These are phyloP conservation scores for Coffea canephora DNA, from an alignment of 257 asterid genomes.

Conservation along the genomic window DNA sequence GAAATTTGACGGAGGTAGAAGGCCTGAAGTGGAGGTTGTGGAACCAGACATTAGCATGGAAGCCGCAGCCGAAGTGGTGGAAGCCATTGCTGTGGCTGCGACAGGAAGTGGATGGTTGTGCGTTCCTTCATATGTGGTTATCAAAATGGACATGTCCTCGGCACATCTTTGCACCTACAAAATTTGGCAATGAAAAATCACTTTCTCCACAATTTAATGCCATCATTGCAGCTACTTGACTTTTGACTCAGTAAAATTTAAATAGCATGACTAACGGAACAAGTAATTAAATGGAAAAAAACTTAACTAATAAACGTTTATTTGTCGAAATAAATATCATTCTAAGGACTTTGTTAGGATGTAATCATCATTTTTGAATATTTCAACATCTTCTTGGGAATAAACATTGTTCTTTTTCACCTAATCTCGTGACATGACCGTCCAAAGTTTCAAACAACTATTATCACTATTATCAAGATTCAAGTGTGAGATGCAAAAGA, in stretches of 20 bases:
- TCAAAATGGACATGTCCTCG: constrained; percentile 78
- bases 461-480: neutral
- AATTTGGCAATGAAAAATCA: neutral
- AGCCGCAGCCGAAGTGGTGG: constrained; percentile 95
- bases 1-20: constrained; percentile 15
- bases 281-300: neutral
- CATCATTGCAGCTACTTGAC: neutral
- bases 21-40: constrained; percentile 44
- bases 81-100: constrained; percentile 91
- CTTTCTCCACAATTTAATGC: neutral
- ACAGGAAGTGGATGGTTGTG: constrained; percentile 85
- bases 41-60: constrained; percentile 81
- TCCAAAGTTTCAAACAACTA: neutral
- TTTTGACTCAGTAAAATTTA: neutral
- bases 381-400: neutral
- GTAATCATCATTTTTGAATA: neutral
- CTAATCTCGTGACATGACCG: neutral
- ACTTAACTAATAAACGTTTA: too few relatives aligned
- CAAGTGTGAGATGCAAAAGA: neutral
- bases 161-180: constrained; percentile 79
- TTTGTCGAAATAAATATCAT: neutral
- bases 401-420: neutral
- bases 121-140: constrained; percentile 89
- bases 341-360: neutral
- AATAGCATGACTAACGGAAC: neutral